Percentiles rank a stretch among this genome's conserved stretches.
These are phyloP conservation scores for Geranium incanum DNA, from an alignment of 441 rosid species.

Conservation along the genomic window DNA sequence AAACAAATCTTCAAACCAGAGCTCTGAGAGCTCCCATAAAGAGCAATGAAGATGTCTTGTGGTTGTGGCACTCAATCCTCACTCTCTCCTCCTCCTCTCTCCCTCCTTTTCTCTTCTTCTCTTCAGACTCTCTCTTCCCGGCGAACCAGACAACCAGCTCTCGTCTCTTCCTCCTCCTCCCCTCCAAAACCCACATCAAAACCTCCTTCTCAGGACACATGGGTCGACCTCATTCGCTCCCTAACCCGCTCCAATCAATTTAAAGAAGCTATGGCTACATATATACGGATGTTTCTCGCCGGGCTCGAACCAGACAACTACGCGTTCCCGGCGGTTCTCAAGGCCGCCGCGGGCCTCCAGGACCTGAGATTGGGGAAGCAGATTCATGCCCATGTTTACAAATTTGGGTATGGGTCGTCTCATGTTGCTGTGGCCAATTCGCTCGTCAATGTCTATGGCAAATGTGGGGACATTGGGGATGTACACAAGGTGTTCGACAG, in stretches of 20 bases:
- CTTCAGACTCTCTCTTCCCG: slow-evolving; percentile 13
- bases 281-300: slow-evolving; percentile 44
- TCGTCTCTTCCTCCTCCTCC: slow-evolving; percentile 18
- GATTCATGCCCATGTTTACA: slow-evolving; percentile 66
- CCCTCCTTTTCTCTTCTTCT: slow-evolving; percentile 11
- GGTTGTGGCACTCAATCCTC: slow-evolving; percentile 2
- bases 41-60: neutral
- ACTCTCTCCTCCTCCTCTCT: slow-evolving; percentile 10
- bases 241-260: slow-evolving; percentile 48
- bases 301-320: slow-evolving; percentile 54
- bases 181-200: slow-evolving; percentile 24
- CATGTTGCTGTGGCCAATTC: slow-evolving; percentile 53
- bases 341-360: slow-evolving; percentile 51
- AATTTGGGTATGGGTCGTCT: slow-evolving; percentile 49
- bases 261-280: slow-evolving; percentile 54
- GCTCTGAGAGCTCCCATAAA: no score
- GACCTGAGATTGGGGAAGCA: slow-evolving; percentile 55
- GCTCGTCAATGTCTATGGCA: slow-evolving; percentile 62
- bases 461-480: slow-evolving; percentile 47
- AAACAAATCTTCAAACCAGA: no score
- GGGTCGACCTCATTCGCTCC: slow-evolving; percentile 61
- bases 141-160: neutral
- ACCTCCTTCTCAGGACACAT: slow-evolving; percentile 34
- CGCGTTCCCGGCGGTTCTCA: slow-evolving; percentile 67
- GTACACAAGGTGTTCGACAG: slow-evolving; percentile 63